Percentiles rank a stretch among this genome's conserved stretches.
These are phyloP conservation scores for Golubevia sp. DNA, from an alignment of 1,284 basidiomycete species.

Conservation along the genomic window DNA sequence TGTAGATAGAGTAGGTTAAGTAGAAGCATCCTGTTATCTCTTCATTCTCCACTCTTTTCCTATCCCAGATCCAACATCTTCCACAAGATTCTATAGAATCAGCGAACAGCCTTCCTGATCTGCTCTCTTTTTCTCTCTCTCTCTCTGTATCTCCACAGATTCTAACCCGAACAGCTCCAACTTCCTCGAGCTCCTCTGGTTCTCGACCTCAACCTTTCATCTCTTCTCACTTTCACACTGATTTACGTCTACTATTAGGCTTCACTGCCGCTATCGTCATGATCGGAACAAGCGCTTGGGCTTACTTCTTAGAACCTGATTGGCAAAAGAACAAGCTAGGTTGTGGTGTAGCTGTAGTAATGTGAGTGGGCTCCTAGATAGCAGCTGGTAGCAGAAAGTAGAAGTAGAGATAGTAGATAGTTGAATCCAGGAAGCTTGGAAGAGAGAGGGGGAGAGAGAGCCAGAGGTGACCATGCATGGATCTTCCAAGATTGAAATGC, in stretches of 20 bases:
- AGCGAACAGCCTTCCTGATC: no score
- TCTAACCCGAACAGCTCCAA: conserved; percentile 7
- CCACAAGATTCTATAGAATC: neutral
- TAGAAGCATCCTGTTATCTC: neutral
- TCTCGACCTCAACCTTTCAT: conserved; percentile 36
- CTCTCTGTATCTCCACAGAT: conserved; percentile 12
- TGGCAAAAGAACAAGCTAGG: conserved; percentile 47
- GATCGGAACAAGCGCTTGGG: conserved; percentile 43
- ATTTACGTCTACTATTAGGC: conserved; percentile 37
- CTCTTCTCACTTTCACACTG: conserved; percentile 41
- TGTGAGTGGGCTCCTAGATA: conserved; percentile 20
- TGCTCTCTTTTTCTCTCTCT: neutral
- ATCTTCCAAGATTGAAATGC: no score
- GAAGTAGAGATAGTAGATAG: neutral
- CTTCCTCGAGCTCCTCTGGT: conserved; percentile 1
- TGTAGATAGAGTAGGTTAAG: conserved; percentile 27
- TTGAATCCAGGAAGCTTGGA: neutral
- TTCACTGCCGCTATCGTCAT: conserved; percentile 41
- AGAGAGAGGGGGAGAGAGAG: no score
- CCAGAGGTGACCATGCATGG: no score
- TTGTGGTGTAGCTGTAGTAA: conserved; percentile 28
- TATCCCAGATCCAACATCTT: neutral
- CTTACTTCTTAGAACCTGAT: conserved; percentile 48
- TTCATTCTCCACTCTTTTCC: no score
- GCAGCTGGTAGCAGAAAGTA: neutral